phyloP scores from a whole-genome alignment of 768 basidiomycete species.

The Pleurotus sapidus region DNA sequence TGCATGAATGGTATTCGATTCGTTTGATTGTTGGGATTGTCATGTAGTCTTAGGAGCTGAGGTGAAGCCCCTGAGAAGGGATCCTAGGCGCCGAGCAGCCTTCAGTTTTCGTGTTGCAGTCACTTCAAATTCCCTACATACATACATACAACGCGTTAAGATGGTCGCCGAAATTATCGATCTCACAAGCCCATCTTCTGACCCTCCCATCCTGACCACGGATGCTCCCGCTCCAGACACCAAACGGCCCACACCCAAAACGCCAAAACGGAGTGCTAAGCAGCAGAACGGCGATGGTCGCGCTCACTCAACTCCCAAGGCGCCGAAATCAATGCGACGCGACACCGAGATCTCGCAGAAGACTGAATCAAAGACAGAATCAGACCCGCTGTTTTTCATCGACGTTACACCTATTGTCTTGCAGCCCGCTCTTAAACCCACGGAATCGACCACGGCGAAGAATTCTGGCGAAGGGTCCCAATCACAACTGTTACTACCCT shows the following conservation, averaged over 20 bases:
- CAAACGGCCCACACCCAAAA: neutral
- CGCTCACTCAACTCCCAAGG: no score
- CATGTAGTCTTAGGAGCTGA: no score
- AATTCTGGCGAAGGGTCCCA: neutral
- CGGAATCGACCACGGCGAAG: neutral
- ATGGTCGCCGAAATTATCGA: slow-evolving; percentile 8
- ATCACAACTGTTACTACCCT: slow-evolving; percentile 53
- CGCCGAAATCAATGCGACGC: no score
- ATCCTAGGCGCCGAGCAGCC: no score
- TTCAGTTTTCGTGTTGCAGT: no score
- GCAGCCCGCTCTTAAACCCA: slow-evolving; percentile 19
- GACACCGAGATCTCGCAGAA: no score
- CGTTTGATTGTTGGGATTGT: no score
- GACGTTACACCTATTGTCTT: slow-evolving; percentile 43
- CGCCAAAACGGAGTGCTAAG: neutral
- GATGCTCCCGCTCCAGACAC: neutral
- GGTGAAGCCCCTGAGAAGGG: no score
- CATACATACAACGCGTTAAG: no score
- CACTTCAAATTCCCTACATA: no score
- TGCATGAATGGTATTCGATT: no score
- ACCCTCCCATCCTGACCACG: neutral
- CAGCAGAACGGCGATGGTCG: neutral
- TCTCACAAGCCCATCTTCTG: neutral
- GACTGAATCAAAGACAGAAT: no score
- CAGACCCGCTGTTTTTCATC: slow-evolving; percentile 39